phyloP scores from a whole-genome alignment of 352 stramenopile species.

The Globisporangium megalacanthum region DNA sequence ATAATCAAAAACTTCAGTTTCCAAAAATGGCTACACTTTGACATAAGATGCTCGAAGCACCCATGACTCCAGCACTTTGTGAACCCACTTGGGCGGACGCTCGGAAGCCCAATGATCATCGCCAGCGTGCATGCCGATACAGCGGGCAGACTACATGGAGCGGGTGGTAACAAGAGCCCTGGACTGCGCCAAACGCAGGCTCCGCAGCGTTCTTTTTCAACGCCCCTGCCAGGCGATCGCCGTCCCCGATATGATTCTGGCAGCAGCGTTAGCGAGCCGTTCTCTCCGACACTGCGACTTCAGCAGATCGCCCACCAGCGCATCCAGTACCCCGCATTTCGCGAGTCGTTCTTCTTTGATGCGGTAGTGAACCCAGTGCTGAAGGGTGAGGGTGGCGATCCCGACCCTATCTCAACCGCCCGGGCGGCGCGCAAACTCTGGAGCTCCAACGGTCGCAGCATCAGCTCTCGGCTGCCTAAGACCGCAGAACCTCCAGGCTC shows the following conservation, averaged over 20 bases:
- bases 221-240: background rate
- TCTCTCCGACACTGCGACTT: background rate
- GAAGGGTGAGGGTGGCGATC: conserved; percentile 27
- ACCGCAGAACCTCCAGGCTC: conserved; percentile 50
- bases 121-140: conserved; percentile 1
- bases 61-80: too few species aligned
- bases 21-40: background rate
- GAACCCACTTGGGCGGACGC: too few species aligned
- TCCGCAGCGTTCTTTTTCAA: background rate
- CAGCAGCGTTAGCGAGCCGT: background rate
- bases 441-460: conserved; percentile 33
- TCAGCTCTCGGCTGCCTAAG: conserved; percentile 45
- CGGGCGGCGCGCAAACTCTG: conserved; percentile 51
- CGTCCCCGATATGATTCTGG: background rate
- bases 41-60: background rate
- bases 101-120: conserved; percentile 8
- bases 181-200: background rate
- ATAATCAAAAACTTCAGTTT: background rate
- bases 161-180: background rate
- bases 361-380: conserved; percentile 39
- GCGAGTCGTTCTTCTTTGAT: conserved; percentile 62
- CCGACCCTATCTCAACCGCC: conserved; percentile 21
- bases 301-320: conserved; percentile 11
- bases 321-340: conserved; percentile 47
- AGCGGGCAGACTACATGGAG: background rate